Evolutionary conservation across 305 asterid genomes (phyloP), one percentile per base, ranked within the genome.

Genomic region (Fraxinus sp.): DNA sequence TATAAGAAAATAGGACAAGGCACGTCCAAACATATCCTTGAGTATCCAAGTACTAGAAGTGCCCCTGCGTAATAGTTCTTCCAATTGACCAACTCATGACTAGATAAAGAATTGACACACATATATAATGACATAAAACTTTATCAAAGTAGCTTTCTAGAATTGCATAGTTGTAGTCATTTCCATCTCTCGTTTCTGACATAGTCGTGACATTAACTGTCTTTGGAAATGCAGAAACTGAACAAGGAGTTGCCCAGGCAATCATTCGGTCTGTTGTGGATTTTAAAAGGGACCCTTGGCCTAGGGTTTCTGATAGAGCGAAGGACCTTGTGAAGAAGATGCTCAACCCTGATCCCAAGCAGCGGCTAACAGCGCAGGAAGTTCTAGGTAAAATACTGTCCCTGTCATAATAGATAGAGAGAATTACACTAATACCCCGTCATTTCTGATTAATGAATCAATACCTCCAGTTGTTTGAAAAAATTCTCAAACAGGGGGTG

Each of bases 281-380:
- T 79, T 94, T 94, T 84, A 91, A 90, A 84, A 87, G 95, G 80
- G 98, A 94, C 83, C 98, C 98, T 49, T 94, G 98, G 98, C 95
- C 97, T 33, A 94, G 89, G 87, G 95, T 94, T 35, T 92, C 98
- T 3, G 98, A 92, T 79, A 86, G 81, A 82, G 98, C 98, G n/a
- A 94, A 94, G 89, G 97, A 94, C 81, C 93, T 68, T 68, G 75
- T 26, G 36, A 68, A 68, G 37, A 68, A 68, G 75, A 68, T 68
- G 75, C 75, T 68, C 9, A 68, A 68, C 75, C 37, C 75, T 11
- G 75, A 68, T 35, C 75, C 75, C 20, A 68, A 11, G 75, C 87
- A 82, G 88, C 90, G 98, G 30, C 98, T 89, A 57, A 90, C 98
- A 18, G 97, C 96, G 43, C 93, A 91, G 79, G 91, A 91, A 88